Percentiles rank a stretch among this genome's conserved stretches.
Evolutionary conservation across 2,329 filamentous ascomycete species (phyloP).

Genomic region (Aspergillus persii): DNA sequence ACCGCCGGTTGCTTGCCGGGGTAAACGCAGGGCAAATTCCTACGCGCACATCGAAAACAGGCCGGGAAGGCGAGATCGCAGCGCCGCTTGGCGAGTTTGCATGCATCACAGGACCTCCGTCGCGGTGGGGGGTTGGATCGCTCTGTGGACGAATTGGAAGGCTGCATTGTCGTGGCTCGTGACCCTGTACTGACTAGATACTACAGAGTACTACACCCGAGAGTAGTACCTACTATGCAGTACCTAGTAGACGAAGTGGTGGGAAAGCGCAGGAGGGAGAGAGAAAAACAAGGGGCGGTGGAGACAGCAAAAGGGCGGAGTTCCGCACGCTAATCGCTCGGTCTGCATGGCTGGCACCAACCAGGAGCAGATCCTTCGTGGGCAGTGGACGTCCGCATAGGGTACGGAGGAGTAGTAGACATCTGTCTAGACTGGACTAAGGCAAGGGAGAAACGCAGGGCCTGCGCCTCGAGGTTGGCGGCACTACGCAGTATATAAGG

Average conservation of each 20-base stretch:
- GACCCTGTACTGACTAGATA: neutral
- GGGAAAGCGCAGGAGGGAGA: neutral
- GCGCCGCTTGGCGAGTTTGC: constrained; percentile 57
- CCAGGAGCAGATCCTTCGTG: neutral
- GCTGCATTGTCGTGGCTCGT: neutral
- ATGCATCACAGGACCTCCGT: constrained; percentile 58
- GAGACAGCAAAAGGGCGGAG: neutral
- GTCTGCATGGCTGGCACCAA: neutral
- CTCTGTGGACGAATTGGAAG: constrained; percentile 23
- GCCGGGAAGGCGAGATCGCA: constrained; percentile 54
- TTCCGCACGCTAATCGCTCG: constrained; percentile 9
- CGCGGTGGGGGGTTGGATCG: constrained; percentile 43
- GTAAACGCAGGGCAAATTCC: constrained; percentile 51
- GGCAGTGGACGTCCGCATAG: neutral
- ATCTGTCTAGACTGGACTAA: no score
- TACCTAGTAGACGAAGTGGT: neutral
- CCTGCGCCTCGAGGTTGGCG: no score
- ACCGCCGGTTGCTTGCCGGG: constrained; percentile 23
- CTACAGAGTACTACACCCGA: no score
- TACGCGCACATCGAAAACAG: constrained; percentile 54
- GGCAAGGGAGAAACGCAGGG: no score
- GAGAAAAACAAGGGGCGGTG: neutral
- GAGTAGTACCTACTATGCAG: no score
- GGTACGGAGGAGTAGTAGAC: no score
- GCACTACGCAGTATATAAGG: no score